Base-by-base conservation (phyloP, 2,329 filamentous ascomycete genomes). In the Apiospora phragmitis region DNA sequence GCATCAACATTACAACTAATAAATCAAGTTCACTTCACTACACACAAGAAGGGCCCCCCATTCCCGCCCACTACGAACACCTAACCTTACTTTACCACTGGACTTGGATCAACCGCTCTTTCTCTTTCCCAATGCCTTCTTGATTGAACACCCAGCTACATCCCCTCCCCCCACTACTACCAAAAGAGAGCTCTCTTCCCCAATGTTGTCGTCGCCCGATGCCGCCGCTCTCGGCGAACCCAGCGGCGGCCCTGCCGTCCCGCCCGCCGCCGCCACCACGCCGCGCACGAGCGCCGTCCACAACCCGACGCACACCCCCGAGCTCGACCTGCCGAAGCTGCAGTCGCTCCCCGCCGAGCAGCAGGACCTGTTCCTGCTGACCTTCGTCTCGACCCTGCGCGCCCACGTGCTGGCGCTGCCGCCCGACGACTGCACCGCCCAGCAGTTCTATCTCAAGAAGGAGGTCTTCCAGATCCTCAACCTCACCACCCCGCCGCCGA, bases 391-490 rank as follows among this genome's bases (percentile, higher is more conserved):
- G 38, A 90, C 92, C 72, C 87, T 99, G 70, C 92, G 91, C 73
- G 92, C 92, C 75, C 93, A 98, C 86, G 93, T 97, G 62, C 87
- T 91, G 69, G 85, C 85, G 21, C 88, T 98, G 65, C 89, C 90
- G 69, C 86, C 90, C 72, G 94, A 97, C 75, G 93, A 93, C 79
- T 93, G 95, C 75, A 95, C 93, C 29, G 89, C 93, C 16, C 93
- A 98, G 83, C 96, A 99, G 82, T 91, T 94, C 77, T 93, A 94
- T 80, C 87, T 99, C 76, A 98, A 98, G 83, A 95, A 93, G 80
- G 94, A 98, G 86, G 88, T 98, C 75, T 93, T 98, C 81, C 94
- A 97, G 83, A 92, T 99, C 80, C 89, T 99, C 80, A 94, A 92
- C 77, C 89, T 99, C 49, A 80, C 90, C 67, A 88, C 94, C 51